phyloP scores from a whole-genome alignment of 2,329 filamentous ascomycete genomes.

The Rugonectria rugulosa region DNA sequence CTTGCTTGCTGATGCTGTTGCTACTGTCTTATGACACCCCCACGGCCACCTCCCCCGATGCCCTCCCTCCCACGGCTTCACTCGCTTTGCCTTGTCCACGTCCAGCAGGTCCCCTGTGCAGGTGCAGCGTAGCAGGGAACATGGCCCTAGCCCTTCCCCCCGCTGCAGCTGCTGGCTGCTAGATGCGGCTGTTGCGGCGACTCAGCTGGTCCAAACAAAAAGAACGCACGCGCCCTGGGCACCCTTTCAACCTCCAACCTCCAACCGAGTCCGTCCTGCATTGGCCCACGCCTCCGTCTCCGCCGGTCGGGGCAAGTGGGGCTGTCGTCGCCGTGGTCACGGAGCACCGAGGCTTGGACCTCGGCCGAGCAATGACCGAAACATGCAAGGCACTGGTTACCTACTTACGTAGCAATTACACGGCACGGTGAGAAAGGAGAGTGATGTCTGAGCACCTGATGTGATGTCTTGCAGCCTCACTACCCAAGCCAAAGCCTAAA shows the following conservation, averaged over 20 bases:
- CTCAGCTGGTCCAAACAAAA: conserved; percentile 50
- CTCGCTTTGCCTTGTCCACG: conserved; percentile 48
- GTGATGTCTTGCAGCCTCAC: no score
- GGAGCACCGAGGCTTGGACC: conserved; percentile 26
- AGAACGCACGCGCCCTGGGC: conserved; percentile 37
- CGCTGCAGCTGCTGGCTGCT: no score
- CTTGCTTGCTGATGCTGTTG: conserved; percentile 50
- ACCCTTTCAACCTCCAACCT: no score
- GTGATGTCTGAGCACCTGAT: no score
- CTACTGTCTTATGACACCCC: conserved; percentile 55
- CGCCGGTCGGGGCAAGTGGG: conserved; percentile 40
- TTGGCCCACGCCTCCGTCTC: conserved; percentile 44
- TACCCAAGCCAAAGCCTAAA: no score
- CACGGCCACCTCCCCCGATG: conserved; percentile 49
- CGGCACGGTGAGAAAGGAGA: no score
- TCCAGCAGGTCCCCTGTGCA: conserved; percentile 57
- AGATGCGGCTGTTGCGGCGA: conserved; percentile 44
- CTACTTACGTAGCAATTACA: no score
- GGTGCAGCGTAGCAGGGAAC: conserved; percentile 57
- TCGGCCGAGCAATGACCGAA: no score
- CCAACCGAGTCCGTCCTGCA: conserved; percentile 32
- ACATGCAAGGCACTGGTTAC: no score
- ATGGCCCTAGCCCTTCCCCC: no score
- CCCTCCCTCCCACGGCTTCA: conserved; percentile 18
- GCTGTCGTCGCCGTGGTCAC: conserved; percentile 12